Base-by-base conservation (phyloP, 306 rosid genomes). In the Geum urbanum region DNA sequence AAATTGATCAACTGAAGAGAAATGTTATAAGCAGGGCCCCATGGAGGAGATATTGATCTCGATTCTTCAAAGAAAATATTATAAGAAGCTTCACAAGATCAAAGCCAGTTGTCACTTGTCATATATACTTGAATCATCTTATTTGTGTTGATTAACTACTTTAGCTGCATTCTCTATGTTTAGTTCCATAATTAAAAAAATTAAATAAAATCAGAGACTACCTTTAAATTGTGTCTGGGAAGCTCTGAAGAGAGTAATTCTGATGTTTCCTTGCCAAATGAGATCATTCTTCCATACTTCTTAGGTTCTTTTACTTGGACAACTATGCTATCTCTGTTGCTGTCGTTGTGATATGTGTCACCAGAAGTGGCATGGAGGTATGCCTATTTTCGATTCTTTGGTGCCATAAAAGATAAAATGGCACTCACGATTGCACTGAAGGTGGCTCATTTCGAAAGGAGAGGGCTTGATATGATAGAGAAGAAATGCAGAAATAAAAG, bases 261-360 rank as follows among this genome's bases (percentile, higher is more conserved):
- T 8, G 87, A 84, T 44, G 83, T 80, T 54, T 78, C 84, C 82
- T 82, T 85, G 73, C 91, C 85, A 47, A 85, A 85, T 15, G 86
- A 85, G 77, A 82, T 74, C 51, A 84, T 67, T 79, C 97, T 72
- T 72, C 88, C 89, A 70, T 67, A 82, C 63, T 87, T 81, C 9
- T 68, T 67, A 15, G 85, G 69, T 66, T 82, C 79, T 73, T 76
- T 74, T 41, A 66, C 63, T 44, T 46, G 71, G 37, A 81, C 69
- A 48, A 54, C 72, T 52, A 72, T 78, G n/a, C n/a, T n/a, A 43
- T 70, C 72, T 71, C 43, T 70, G 56, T 72, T 67, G 8, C 81
- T 63, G 49, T 51, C 39, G 67, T 76, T 79, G 41, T 51, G 76
- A 63, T 66, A 56, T 35, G 43, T 43, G 73, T 66, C 80, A 64